These are phyloP conservation scores for Bolboschoenoplectus hybrid DNA, from an alignment of 202 grass and related monocot species.

Conservation along the genomic window DNA sequence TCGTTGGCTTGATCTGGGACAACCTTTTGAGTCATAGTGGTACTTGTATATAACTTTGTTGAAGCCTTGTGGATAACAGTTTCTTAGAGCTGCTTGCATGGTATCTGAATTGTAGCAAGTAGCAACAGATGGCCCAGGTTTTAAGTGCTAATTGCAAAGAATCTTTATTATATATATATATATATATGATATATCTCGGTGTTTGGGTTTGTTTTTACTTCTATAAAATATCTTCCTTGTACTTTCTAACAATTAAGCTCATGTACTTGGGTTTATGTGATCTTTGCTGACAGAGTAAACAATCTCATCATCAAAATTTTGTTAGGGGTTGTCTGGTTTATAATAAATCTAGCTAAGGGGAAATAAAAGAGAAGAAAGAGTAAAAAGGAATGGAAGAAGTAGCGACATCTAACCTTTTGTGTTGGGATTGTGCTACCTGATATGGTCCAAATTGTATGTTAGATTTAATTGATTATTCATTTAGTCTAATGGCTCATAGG, in stretches of 20 bases:
- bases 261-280: constrained; percentile 5
- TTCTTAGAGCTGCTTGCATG: not conserved
- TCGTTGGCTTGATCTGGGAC: constrained; percentile 37
- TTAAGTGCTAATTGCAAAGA: not conserved
- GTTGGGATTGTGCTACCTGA: not conserved
- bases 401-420: no score
- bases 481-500: not conserved
- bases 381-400: no score
- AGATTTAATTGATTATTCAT: not conserved
- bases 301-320: not conserved
- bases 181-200: not conserved
- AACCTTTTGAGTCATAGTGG: constrained; percentile 25
- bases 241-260: not conserved
- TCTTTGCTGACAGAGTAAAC: not conserved
- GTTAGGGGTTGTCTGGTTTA: not conserved
- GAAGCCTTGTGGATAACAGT: not conserved
- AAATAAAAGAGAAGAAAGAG: not conserved
- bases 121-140: not conserved
- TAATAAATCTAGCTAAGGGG: not conserved
- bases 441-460: not conserved
- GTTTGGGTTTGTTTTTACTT: not conserved
- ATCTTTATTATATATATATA: not conserved
- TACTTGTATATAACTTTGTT: not conserved
- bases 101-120: not conserved
- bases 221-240: not conserved